Evolutionary conservation across 169 alveolate species (phyloP).

Genomic region (Perkinsus olseni): DNA sequence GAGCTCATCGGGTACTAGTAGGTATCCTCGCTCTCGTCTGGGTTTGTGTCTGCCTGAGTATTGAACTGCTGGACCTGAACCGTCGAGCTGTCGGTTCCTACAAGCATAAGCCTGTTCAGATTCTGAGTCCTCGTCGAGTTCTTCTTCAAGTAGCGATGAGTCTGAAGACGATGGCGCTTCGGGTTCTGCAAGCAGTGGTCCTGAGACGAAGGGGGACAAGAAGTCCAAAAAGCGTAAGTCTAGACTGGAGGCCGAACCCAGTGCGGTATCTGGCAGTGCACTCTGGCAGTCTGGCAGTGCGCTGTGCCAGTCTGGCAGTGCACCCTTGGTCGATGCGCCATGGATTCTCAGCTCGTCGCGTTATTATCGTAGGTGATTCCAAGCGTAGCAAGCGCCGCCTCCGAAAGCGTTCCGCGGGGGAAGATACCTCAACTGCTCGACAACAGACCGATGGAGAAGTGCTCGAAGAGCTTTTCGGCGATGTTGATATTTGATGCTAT

Average conservation of each 20-base stretch:
- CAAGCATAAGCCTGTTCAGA: no score
- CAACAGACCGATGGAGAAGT: neutral
- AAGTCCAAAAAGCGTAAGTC: neutral
- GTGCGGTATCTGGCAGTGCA: no score
- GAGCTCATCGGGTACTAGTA: neutral
- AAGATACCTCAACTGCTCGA: neutral
- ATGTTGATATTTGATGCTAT: neutral
- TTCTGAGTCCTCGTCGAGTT: neutral
- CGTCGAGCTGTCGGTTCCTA: no score
- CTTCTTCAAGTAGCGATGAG: neutral
- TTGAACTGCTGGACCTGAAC: no score
- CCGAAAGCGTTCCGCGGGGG: neutral
- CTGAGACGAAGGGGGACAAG: neutral
- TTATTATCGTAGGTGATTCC: neutral
- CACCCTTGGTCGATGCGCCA: no score
- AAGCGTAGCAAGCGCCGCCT: neutral
- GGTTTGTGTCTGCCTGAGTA: no score
- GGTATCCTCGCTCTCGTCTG: no score
- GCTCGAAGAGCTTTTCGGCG: neutral
- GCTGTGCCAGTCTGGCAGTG: no score
- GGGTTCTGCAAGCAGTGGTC: neutral
- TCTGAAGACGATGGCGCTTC: neutral
- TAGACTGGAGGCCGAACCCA: no score
- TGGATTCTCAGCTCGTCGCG: no score
- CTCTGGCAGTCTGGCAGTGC: no score